Percentiles rank a stretch among this genome's conserved stretches.
Conservation (phyloP, 2,329 filamentous ascomycete species). For the Diaporthe velutina region DNA sequence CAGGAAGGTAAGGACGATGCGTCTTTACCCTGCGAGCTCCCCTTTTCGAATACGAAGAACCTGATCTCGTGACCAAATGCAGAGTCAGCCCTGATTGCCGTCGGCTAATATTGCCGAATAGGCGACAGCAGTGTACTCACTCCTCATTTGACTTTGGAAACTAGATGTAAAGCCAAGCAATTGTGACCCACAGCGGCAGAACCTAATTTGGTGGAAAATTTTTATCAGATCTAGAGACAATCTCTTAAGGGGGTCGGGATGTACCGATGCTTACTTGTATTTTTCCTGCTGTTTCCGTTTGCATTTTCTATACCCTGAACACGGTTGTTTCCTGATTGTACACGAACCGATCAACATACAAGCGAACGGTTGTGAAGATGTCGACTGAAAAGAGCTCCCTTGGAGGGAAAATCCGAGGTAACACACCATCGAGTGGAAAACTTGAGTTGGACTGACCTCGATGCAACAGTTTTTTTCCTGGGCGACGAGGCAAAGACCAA, state of each 20-base stretch:
- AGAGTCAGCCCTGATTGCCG: not conserved
- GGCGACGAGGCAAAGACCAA: conserved; percentile 9
- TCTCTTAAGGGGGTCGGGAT: not conserved
- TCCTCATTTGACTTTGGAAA: not conserved
- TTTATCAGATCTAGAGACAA: conserved; percentile 16
- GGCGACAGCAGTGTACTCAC: not conserved
- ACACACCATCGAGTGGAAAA: not conserved
- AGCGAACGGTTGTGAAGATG: not conserved
- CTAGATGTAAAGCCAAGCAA: not conserved
- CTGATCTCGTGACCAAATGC: not conserved
- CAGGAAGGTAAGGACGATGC: not conserved
- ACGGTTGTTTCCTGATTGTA: not conserved
- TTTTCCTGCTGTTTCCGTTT: not conserved
- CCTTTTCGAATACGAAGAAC: not conserved
- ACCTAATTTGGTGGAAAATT: not conserved
- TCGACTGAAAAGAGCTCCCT: not conserved
- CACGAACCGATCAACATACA: not conserved
- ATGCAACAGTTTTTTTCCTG: not conserved
- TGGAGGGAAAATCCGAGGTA: conserved; percentile 5
- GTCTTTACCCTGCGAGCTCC: not conserved
- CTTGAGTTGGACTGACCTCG: not conserved
- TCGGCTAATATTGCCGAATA: not conserved
- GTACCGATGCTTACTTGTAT: not conserved
- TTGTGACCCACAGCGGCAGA: not conserved
- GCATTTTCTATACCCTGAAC: not conserved